These are phyloP conservation scores for Leishmania martiniquensis DNA, from an alignment of 208 protist genomes.

Conservation along the genomic window DNA sequence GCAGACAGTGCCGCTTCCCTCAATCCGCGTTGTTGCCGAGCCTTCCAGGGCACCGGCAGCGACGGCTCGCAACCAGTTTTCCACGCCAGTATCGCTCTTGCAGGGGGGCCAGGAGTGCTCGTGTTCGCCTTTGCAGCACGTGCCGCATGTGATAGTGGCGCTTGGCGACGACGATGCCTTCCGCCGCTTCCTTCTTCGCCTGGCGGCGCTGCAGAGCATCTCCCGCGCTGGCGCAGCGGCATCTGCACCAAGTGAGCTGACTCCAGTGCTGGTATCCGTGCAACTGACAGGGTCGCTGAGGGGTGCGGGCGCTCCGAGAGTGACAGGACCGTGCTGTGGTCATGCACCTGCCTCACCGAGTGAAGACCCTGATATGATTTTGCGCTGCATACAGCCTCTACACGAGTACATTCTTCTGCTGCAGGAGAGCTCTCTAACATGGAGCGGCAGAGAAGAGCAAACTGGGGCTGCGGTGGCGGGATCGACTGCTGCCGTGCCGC, in stretches of 20 bases:
- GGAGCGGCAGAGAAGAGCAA: background rate
- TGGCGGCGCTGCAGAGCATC: slow-evolving; percentile 26
- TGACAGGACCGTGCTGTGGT: background rate
- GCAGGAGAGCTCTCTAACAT: slow-evolving; percentile 4
- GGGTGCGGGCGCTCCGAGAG: background rate
- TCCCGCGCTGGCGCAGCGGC: background rate
- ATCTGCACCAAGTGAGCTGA: slow-evolving; percentile 1
- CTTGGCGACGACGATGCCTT: slow-evolving; percentile 60
- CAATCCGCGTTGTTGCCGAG: background rate
- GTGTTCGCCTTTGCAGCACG: background rate
- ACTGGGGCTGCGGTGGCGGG: background rate
- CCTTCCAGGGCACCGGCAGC: background rate
- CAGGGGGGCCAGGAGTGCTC: background rate
- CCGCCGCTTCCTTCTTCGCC: slow-evolving; percentile 51
- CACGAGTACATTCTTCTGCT: slow-evolving; percentile 41
- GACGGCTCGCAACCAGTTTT: background rate
- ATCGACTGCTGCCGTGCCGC: background rate
- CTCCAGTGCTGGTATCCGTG: slow-evolving; percentile 1
- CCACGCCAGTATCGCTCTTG: background rate
- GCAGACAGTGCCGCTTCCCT: background rate
- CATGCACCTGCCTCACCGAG: background rate
- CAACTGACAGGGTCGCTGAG: slow-evolving; percentile 3
- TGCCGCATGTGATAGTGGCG: slow-evolving; percentile 24
- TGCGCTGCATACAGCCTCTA: slow-evolving; percentile 44
- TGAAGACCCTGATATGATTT: slow-evolving; percentile 20